Evolutionary conservation across 345 rosid genomes (phyloP).

Genomic region (Aquilaria malaccensis): DNA sequence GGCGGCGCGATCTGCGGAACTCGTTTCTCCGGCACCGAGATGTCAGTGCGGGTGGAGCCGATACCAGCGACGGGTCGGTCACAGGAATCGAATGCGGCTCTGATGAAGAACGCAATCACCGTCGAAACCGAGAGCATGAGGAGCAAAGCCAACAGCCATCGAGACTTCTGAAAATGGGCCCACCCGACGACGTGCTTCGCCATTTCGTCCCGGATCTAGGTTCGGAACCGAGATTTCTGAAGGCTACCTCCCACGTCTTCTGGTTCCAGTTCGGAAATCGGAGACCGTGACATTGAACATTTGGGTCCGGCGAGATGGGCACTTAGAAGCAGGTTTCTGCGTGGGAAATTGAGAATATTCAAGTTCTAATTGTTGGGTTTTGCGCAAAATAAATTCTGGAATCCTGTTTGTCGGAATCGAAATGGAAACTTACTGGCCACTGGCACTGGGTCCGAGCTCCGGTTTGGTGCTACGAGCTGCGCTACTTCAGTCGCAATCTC

Average conservation of each 20-base stretch:
- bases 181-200: slow-evolving; percentile 34
- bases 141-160: slow-evolving; percentile 26
- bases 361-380: not conserved
- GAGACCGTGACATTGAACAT: slow-evolving; percentile 9
- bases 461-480: too few relatives aligned
- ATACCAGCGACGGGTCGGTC: slow-evolving; percentile 19
- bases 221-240: not conserved
- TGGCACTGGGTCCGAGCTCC: too few relatives aligned
- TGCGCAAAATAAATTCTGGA: not conserved
- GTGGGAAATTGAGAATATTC: not conserved
- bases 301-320: slow-evolving; percentile 13
- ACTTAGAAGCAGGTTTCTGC: not conserved
- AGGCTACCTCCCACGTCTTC: slow-evolving; percentile 14
- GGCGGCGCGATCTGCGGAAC: slow-evolving; percentile 1
- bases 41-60: not conserved
- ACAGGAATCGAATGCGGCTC: slow-evolving; percentile 34
- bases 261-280: slow-evolving; percentile 7
- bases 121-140: slow-evolving; percentile 38
- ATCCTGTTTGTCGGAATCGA: too few relatives aligned
- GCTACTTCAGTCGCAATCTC: too few relatives aligned
- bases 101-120: slow-evolving; percentile 26
- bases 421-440: too few relatives aligned
- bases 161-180: slow-evolving; percentile 26
- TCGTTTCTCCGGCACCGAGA: slow-evolving; percentile 1
- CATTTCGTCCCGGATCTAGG: slow-evolving; percentile 16